Evolutionary conservation across 1,139 yeast genomes (phyloP).

Genomic region (Scheffersomyces stambukii): DNA sequence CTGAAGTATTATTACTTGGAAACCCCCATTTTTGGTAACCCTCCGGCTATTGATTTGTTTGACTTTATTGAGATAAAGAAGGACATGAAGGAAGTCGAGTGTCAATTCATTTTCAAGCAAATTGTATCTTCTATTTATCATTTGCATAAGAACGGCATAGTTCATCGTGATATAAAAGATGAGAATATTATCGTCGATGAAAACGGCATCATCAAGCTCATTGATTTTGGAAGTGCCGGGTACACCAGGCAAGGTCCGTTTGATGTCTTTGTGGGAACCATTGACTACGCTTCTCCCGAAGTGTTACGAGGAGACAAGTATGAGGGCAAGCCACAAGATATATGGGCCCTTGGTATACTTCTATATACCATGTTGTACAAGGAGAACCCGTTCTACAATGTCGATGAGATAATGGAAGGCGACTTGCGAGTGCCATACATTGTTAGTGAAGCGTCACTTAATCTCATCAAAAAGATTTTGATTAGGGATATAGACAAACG

Average conservation of each 20-base stretch:
- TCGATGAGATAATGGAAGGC: constrained; percentile 92
- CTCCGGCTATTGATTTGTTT: constrained; percentile 88
- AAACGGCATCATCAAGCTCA: constrained; percentile 70
- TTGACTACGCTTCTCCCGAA: constrained; percentile 97
- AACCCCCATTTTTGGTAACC: constrained; percentile 82
- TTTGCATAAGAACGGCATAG: constrained; percentile 80
- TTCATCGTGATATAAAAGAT: constrained; percentile 92
- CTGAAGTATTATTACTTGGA: constrained; percentile 83
- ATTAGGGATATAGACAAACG: constrained; percentile 60
- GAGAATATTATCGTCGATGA: constrained; percentile 89
- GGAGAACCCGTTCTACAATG: constrained; percentile 93
- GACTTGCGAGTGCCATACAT: constrained; percentile 66
- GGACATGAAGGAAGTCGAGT: constrained; percentile 72
- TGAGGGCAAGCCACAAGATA: constrained; percentile 90
- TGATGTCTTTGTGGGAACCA: constrained; percentile 94
- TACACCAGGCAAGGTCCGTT: constrained; percentile 88
- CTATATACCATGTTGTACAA: constrained; percentile 87
- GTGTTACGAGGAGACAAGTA: constrained; percentile 85
- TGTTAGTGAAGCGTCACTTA: constrained; percentile 55
- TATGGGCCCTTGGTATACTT: constrained; percentile 93
- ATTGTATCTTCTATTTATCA: constrained; percentile 74
- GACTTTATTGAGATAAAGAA: constrained; percentile 84
- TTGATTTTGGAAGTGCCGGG: constrained; percentile 96
- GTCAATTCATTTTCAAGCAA: constrained; percentile 74
- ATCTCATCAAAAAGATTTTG: constrained; percentile 60